Conservation (phyloP, 2,329 filamentous ascomycete species). For the Alternaria angustiovoidea region DNA sequence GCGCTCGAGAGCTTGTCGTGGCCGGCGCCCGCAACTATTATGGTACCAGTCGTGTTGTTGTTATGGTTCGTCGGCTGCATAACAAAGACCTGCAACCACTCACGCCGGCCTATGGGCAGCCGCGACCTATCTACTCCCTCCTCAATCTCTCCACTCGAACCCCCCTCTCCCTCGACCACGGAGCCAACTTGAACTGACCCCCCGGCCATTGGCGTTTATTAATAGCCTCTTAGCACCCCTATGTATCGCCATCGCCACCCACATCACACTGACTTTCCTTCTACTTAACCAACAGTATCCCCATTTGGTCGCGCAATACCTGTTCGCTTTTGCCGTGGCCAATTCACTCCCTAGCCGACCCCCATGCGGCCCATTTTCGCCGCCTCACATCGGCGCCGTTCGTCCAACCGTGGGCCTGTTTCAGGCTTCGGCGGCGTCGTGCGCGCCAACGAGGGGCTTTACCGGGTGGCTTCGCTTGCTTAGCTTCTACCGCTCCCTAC, state of each 20-base stretch:
- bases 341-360: constrained; percentile 19
- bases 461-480: constrained; percentile 19
- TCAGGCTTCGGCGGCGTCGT: constrained; percentile 15
- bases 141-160: neutral
- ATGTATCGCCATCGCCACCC: constrained; percentile 9
- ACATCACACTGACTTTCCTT: constrained; percentile 2
- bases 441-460: constrained; percentile 23
- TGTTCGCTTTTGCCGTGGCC: constrained; percentile 16
- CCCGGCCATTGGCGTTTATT: constrained; percentile 12
- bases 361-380: constrained; percentile 11
- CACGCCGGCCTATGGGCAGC: neutral
- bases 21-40: too few species aligned
- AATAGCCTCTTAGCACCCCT: constrained; percentile 12
- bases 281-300: constrained; percentile 8
- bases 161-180: neutral
- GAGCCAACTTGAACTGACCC: constrained; percentile 7
- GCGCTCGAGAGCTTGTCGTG: neutral
- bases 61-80: constrained; percentile 10
- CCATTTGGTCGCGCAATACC: constrained; percentile 20
- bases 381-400: constrained; percentile 18
- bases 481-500: constrained; percentile 10
- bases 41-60: neutral
- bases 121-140: neutral
- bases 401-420: constrained; percentile 29
- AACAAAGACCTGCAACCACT: constrained; percentile 10